phyloP scores from a whole-genome alignment of 352 stramenopile species.

The Phytophthora pistaciae region DNA sequence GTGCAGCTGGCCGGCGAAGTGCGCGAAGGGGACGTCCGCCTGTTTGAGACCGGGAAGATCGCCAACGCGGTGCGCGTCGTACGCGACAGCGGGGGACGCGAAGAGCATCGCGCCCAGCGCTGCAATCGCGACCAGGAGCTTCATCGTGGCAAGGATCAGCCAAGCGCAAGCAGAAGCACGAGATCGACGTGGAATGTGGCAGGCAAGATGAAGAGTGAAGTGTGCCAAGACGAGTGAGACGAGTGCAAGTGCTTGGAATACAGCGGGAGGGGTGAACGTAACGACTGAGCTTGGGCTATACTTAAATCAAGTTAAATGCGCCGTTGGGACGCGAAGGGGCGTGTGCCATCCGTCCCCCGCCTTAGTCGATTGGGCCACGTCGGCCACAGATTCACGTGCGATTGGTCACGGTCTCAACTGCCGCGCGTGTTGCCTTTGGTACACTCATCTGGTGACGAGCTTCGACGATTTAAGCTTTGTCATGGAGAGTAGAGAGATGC shows the following conservation, averaged over 20 bases:
- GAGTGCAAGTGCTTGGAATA: slow-evolving; percentile 10
- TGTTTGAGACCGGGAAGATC: slow-evolving; percentile 59
- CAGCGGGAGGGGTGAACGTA: slow-evolving; percentile 13
- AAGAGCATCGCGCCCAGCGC: slow-evolving; percentile 28
- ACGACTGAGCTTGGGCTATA: slow-evolving; percentile 19
- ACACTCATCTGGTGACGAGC: slow-evolving; percentile 20
- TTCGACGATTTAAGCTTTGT: background rate
- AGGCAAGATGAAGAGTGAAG: background rate
- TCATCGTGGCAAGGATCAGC: slow-evolving; percentile 21
- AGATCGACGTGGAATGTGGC: background rate
- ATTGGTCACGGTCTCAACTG: slow-evolving; percentile 20
- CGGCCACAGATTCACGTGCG: background rate
- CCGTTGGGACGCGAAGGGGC: slow-evolving; percentile 12
- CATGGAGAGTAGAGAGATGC: background rate
- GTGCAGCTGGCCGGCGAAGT: slow-evolving; percentile 72
- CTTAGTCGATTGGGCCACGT: slow-evolving; percentile 17
- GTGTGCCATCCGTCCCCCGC: slow-evolving; percentile 10
- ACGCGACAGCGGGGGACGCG: slow-evolving; percentile 1
- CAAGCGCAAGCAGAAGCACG: background rate
- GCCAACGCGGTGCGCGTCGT: slow-evolving; percentile 51
- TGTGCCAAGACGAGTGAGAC: slow-evolving; percentile 10
- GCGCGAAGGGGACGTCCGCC: slow-evolving; percentile 58
- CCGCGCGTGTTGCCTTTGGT: background rate
- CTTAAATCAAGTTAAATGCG: slow-evolving; percentile 10
- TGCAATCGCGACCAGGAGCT: slow-evolving; percentile 25